Percentiles rank a stretch among this genome's conserved stretches.
Evolutionary conservation across 208 protist species (phyloP).

Genomic region (Trypanosoma platydactyli): DNA sequence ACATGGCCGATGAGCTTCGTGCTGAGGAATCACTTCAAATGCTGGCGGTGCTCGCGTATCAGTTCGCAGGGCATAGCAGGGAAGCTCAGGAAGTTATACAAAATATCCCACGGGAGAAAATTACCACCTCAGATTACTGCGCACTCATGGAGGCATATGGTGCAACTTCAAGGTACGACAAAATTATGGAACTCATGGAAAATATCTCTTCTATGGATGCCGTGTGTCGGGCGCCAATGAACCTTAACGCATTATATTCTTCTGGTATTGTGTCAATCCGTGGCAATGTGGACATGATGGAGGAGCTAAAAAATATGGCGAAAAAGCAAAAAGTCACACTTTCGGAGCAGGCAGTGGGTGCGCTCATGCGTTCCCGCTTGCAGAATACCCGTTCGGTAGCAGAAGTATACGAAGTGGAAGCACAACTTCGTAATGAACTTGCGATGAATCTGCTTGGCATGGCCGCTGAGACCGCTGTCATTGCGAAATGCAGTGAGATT

Average conservation of each 20-base stretch:
- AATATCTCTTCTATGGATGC: slow-evolving; percentile 17
- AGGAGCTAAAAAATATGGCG: slow-evolving; percentile 41
- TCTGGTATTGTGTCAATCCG: slow-evolving; percentile 46
- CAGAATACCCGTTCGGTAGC: slow-evolving; percentile 32
- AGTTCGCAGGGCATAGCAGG: slow-evolving; percentile 48
- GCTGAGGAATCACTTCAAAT: slow-evolving; percentile 53
- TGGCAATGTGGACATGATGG: slow-evolving; percentile 33
- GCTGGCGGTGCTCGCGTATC: slow-evolving; percentile 71
- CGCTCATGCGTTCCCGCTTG: slow-evolving; percentile 42
- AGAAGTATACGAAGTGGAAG: slow-evolving; percentile 69
- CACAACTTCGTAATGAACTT: slow-evolving; percentile 44
- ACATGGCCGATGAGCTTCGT: slow-evolving; percentile 82
- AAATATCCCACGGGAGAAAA: slow-evolving; percentile 42
- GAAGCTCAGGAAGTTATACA: slow-evolving; percentile 46
- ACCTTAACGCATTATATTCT: slow-evolving; percentile 55
- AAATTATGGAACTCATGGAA: slow-evolving; percentile 41
- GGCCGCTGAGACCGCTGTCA: slow-evolving; percentile 67
- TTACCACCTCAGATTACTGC: slow-evolving; percentile 58
- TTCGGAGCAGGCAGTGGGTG: slow-evolving; percentile 58
- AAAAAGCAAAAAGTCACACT: slow-evolving; percentile 29
- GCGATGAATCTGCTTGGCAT: slow-evolving; percentile 50
- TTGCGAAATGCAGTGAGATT: slow-evolving; percentile 77
- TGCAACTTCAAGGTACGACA: slow-evolving; percentile 48
- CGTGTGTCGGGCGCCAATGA: slow-evolving; percentile 10
- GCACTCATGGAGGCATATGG: slow-evolving; percentile 77